phyloP scores from a whole-genome alignment of 495 filamentous ascomycete genomes.

The Podospora pseudopauciseta region DNA sequence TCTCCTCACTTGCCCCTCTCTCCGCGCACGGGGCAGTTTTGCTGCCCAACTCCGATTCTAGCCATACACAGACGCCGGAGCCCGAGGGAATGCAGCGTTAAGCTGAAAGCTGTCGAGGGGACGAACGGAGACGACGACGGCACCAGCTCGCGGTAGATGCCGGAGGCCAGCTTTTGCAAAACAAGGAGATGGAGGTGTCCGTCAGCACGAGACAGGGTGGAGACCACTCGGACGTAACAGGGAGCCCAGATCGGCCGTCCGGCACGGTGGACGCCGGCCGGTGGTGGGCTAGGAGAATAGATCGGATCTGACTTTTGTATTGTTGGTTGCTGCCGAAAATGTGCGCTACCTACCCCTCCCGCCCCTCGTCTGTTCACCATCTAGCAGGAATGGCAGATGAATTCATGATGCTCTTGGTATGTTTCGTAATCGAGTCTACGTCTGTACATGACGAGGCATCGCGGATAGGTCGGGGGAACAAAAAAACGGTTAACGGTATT shows the following conservation, averaged over 20 bases:
- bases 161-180: not conserved
- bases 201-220: not conserved
- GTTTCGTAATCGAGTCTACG: not conserved
- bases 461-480: not conserved
- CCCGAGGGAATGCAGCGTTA: not conserved
- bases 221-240: not conserved
- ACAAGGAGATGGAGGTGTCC: not conserved
- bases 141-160: not conserved
- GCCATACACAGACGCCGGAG: conserved; percentile 4
- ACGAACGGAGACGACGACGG: not conserved
- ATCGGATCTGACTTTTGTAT: not conserved
- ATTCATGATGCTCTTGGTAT: not conserved
- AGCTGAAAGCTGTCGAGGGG: not conserved
- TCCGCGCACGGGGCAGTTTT: conserved; percentile 6
- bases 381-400: not conserved
- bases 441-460: not conserved
- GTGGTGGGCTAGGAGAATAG: not conserved
- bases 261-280: conserved; percentile 1
- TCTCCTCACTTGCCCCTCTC: conserved; percentile 1
- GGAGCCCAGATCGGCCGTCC: not conserved
- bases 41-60: conserved; percentile 24
- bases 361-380: not conserved
- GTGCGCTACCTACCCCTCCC: not conserved
- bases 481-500: not conserved
- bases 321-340: not conserved